Conservation (phyloP, 2,329 filamentous ascomycete species). For the Leptographium radiaticola region DNA sequence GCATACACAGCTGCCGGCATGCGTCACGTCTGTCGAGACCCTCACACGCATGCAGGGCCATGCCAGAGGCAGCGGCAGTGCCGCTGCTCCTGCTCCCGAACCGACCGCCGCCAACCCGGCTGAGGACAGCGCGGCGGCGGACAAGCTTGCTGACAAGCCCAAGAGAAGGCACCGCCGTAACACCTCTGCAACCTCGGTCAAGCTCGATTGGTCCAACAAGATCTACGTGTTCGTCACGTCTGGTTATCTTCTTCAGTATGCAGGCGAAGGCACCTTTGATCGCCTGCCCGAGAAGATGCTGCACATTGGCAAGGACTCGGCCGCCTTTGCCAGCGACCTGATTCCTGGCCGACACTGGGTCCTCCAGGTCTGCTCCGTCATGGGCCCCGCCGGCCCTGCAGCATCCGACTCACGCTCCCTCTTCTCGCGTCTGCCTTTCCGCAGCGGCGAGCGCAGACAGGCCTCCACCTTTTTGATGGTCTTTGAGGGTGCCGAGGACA, state of each 20-base stretch:
- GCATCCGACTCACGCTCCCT: slow-evolving; percentile 44
- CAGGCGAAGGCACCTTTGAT: slow-evolving; percentile 56
- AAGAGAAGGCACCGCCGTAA: slow-evolving; percentile 28
- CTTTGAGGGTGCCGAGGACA: slow-evolving; percentile 57
- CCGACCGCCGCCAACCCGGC: slow-evolving; percentile 10
- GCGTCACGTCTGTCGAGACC: slow-evolving; percentile 53
- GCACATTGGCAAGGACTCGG: slow-evolving; percentile 59
- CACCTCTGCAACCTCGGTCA: slow-evolving; percentile 25
- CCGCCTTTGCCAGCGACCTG: slow-evolving; percentile 66
- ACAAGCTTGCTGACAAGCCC: slow-evolving; percentile 17
- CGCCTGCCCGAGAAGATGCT: slow-evolving; percentile 62
- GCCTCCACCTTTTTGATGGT: slow-evolving; percentile 58
- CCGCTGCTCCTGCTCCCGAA: background rate
- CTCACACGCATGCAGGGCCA: slow-evolving; percentile 50
- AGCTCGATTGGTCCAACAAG: slow-evolving; percentile 56
- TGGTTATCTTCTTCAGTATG: slow-evolving; percentile 63
- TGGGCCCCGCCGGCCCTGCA: slow-evolving; percentile 42
- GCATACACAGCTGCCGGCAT: slow-evolving; percentile 56
- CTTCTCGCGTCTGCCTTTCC: slow-evolving; percentile 51
- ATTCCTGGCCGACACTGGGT: slow-evolving; percentile 75
- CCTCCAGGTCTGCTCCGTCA: slow-evolving; percentile 56
- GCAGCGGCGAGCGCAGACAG: slow-evolving; percentile 40
- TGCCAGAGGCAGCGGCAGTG: slow-evolving; percentile 26
- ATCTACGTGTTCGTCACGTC: slow-evolving; percentile 59
- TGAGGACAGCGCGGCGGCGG: slow-evolving; percentile 14